Percentiles rank a stretch among this genome's conserved stretches.
Evolutionary conservation across 306 rosid genomes (phyloP).

Genomic region (Castanopsis chinensis): DNA sequence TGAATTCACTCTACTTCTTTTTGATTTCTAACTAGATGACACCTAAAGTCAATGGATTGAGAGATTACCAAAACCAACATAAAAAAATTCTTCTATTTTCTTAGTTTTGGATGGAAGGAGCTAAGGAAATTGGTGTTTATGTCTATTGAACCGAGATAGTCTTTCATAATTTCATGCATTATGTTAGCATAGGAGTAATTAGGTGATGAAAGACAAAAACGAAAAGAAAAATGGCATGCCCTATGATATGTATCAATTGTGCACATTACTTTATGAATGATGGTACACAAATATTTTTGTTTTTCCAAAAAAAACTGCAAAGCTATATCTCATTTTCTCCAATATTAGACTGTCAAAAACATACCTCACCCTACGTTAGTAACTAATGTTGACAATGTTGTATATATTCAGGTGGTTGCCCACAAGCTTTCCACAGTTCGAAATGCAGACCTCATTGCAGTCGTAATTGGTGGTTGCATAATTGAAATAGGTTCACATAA

Average conservation of each 20-base stretch:
- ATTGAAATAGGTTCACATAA: constrained; percentile 75
- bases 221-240: no score
- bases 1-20: neutral
- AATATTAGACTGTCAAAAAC: neutral
- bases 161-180: neutral
- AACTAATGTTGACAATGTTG: neutral
- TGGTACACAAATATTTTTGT: no score
- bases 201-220: no score
- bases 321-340: no score
- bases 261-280: no score
- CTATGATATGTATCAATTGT: no score
- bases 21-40: no score
- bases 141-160: neutral
- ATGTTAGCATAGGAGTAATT: neutral
- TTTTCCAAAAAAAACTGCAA: no score
- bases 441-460: constrained; percentile 87
- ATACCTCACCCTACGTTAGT: neutral
- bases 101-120: neutral
- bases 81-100: neutral
- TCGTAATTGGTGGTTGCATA: constrained; percentile 60
- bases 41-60: no score
- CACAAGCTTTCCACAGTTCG: constrained; percentile 92
- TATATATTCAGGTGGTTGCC: constrained; percentile 73
- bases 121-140: neutral
- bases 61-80: neutral